phyloP scores from a whole-genome alignment of 176 grass and related monocot species.

The Secale cereale region DNA sequence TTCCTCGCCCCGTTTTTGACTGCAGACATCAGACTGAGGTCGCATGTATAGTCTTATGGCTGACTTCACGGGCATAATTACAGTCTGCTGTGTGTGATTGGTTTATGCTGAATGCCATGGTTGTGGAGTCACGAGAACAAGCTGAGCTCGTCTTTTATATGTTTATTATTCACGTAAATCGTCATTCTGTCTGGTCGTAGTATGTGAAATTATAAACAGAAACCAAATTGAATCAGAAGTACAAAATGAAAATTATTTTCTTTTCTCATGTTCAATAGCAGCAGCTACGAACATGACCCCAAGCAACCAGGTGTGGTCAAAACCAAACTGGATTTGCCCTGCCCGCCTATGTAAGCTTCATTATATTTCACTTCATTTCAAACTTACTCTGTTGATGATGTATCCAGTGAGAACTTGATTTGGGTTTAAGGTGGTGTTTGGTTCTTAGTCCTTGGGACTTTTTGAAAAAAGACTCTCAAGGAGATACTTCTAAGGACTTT shows the following conservation, averaged over 20 bases:
- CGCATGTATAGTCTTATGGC: conserved; percentile 22
- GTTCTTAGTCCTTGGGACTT: too few relatives aligned
- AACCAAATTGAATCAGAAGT: not conserved
- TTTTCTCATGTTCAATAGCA: not conserved
- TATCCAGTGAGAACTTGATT: too few relatives aligned
- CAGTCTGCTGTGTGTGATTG: not conserved
- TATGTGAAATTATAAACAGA: not conserved
- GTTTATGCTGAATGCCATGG: not conserved
- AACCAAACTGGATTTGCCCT: too few relatives aligned
- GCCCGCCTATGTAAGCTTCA: too few relatives aligned
- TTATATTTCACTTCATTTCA: not conserved
- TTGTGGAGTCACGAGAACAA: not conserved
- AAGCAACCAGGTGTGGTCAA: too few relatives aligned
- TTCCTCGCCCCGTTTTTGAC: not conserved
- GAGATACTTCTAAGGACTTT: too few relatives aligned
- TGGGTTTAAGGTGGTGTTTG: too few relatives aligned
- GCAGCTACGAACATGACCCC: too few relatives aligned
- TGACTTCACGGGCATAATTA: not conserved
- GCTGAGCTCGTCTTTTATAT: not conserved
- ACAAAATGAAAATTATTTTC: not conserved
- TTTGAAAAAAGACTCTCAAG: too few relatives aligned
- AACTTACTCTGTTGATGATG: too few relatives aligned
- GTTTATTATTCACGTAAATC: not conserved
- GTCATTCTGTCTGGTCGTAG: not conserved
- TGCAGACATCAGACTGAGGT: not conserved